Base-by-base conservation (phyloP, 2,329 filamentous ascomycete genomes). In the Leptoxyphium fumago region DNA sequence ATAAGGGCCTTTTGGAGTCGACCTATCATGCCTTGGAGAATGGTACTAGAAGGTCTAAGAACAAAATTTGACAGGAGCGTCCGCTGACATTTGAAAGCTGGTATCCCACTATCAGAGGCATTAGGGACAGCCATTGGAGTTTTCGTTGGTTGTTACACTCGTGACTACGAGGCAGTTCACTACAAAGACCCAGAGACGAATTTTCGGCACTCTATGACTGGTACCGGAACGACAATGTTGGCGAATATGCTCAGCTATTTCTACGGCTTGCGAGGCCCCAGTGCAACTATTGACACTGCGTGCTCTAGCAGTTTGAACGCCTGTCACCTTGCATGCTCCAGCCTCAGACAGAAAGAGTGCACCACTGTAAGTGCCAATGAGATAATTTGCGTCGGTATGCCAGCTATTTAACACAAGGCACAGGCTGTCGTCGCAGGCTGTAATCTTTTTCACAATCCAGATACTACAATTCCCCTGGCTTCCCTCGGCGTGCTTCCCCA, bases 61-160 rank as follows among this genome's bases (percentile, higher is more conserved):
- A 26, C 4, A 26, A 26, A 26, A 26, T 26, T 3, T 26, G 21
- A 7, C 21, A 26, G 21, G 21, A 26, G 21, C 7, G 3, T 26
- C 4, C 7, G 21, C 21, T 26, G 21, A 26, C 21, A 7, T 26
- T 36, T 36, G 4, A 5, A 5, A 36, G 32, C 11, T 36, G 32
- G 11, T 5, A 13, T 15, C 9, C 32, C 9, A 36, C 32, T 36
- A 15, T 13, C 15, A 15, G 4, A 36, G 32, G 11, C 32, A 5
- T 13, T 9, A 5, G 32, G 15, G 5, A 36, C 11, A 36, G 11
- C 11, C 32, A 51, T 65, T 14, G 61, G 59, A 8, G 52, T 52
- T 1, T 64, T 53, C 47, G 61, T 55, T 45, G 62, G 63, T n/a
- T 49, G 53, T 39, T 51, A 57, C 5, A 53, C 45, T 40, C 53